Base-by-base conservation (phyloP, 371 early-diverging fungal genomes). In the Batkoa obscura region DNA sequence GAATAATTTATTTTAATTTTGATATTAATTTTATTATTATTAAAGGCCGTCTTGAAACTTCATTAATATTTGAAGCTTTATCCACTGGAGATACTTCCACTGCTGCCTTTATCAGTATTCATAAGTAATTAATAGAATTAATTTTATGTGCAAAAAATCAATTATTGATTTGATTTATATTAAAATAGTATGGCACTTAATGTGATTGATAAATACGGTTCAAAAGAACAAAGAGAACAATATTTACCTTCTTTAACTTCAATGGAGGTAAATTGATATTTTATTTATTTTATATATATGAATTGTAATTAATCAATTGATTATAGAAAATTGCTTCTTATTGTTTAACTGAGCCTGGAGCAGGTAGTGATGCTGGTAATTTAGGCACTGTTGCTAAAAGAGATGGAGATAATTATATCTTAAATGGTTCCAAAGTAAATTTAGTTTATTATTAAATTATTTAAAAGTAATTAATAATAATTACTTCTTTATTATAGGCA, bases 301-400 rank as follows among this genome's bases (percentile, higher is more conserved):
- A 8, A 15, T 2, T 3, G 3, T 33, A 33, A 37, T 34, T 41
- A 10, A 12, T n/a, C 47, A 33, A n/a, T 4, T 41, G n/a, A 2
- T 4, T 39, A 4, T 49, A 57, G 55, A 55, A 64, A 13, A 58
- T 73, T 48, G 75, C 68, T 0, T 78, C 79, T 0, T 80, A 80
- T 61, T 80, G 80, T 59, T 56, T 80, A 41, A 80, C 88, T 8
- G 88, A 88, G 57, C 86, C 86, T 35, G 74, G 78, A 2, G 80
- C 84, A 13, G 88, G 88, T n/a, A 80, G 81, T 1, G 88, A 88
- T 61, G 88, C 85, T 1, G 83, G 72, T 9, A 71, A 73, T 6
- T 63, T 88, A 5, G 54, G 66, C 3, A 85, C 86, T 0, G 68
- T 69, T 6, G 88, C 88, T 1, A 74, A 70, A 58, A 70, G 72